Evolutionary conservation across 2,329 filamentous ascomycete genomes (phyloP).

Genomic region (Xylariomycetidae sp.): DNA sequence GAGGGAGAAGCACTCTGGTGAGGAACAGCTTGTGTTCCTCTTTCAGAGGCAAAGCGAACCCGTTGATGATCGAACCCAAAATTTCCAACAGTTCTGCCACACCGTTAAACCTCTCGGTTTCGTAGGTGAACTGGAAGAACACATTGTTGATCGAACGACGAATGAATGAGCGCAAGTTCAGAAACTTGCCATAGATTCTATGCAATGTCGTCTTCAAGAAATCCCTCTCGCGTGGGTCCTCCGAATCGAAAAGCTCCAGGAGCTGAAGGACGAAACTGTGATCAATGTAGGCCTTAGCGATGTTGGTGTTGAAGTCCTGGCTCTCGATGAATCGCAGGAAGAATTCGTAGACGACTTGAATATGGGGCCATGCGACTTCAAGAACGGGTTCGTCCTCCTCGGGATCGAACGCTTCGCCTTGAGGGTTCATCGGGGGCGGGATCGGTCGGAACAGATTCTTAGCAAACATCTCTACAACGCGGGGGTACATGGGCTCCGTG

Average conservation of each 20-base stretch:
- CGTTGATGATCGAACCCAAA: conserved; percentile 97
- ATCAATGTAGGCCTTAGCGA: conserved; percentile 97
- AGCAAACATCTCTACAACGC: conserved; percentile 97
- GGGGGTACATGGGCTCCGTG: conserved; percentile 97
- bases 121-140: conserved; percentile 99
- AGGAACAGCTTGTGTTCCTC: conserved; percentile 99
- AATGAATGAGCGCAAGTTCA: conserved; percentile 96
- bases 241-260: conserved; percentile 96
- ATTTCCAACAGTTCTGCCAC: conserved; percentile 97
- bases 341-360: conserved; percentile 99
- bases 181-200: conserved; percentile 97
- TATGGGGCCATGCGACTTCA: conserved; percentile 98
- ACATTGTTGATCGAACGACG: conserved; percentile 99
- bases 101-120: conserved; percentile 97
- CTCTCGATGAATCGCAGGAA: conserved; percentile 98
- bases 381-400: conserved; percentile 98
- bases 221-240: conserved; percentile 92
- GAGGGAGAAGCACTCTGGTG: conserved; percentile 82
- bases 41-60: conserved; percentile 92
- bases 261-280: conserved; percentile 95
- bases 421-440: conserved; percentile 92
- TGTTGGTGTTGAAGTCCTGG: conserved; percentile 99
- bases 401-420: conserved; percentile 96
- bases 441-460: conserved; percentile 98
- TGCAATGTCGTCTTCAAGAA: conserved; percentile 98